phyloP scores from a whole-genome alignment of 164 flowering plant genomes.

The Litsea cubeba region DNA sequence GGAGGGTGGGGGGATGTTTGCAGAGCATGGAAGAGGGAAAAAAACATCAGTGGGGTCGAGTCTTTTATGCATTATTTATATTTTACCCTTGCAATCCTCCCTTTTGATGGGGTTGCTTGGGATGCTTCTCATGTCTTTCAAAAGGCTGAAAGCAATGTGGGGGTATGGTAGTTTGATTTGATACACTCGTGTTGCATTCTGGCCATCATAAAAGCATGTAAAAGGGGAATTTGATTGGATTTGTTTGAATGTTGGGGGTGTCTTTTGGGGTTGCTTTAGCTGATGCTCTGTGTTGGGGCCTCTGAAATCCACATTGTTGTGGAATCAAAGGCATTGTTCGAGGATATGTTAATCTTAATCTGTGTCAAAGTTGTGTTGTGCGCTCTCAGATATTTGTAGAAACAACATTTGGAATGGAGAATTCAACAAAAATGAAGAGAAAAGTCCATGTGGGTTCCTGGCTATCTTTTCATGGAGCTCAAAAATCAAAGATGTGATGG shows the following conservation, averaged over 20 bases:
- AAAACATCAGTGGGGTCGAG: not conserved
- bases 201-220: slow-evolving; percentile 29
- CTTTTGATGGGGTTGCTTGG: slow-evolving; percentile 27
- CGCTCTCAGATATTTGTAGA: not conserved
- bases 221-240: slow-evolving; percentile 26
- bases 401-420: slow-evolving; percentile 2
- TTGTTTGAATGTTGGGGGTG: slow-evolving; percentile 29
- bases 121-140: slow-evolving; percentile 31
- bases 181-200: slow-evolving; percentile 34
- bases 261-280: slow-evolving; percentile 8
- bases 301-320: not conserved
- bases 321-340: not conserved
- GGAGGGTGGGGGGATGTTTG: not conserved
- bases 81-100: slow-evolving; percentile 2
- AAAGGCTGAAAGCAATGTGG: slow-evolving; percentile 40
- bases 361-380: slow-evolving; percentile 4
- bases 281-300: slow-evolving; percentile 11
- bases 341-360: slow-evolving; percentile 6
- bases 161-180: slow-evolving; percentile 31
- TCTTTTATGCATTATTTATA: slow-evolving; percentile 8
- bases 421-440: not conserved
- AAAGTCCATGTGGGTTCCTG: not conserved
- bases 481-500: not conserved
- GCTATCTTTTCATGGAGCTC: slow-evolving; percentile 2
- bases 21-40: not conserved